A percentile compares a stretch with the other conserved stretches of the same genome.
phyloP scores from a whole-genome alignment of 2,329 filamentous ascomycete genomes.

The Ilyonectria sp. region DNA sequence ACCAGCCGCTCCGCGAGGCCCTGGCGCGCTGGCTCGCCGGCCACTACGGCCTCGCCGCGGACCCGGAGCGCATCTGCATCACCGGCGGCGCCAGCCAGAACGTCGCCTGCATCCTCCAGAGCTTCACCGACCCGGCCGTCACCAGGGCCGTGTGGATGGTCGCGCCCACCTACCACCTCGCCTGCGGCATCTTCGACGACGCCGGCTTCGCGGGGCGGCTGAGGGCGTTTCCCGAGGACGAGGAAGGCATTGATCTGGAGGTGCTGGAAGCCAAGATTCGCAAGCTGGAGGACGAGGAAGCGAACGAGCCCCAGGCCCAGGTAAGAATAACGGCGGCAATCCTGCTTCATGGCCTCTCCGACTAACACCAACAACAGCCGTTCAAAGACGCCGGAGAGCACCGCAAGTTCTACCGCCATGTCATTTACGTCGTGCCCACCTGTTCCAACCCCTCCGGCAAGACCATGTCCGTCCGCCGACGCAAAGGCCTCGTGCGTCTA shows the following conservation, averaged over 20 bases:
- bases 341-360: neutral
- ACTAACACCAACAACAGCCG: constrained; percentile 49
- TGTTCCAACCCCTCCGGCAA: constrained; percentile 91
- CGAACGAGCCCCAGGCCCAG: constrained; percentile 32
- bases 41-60: constrained; percentile 68
- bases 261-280: constrained; percentile 55
- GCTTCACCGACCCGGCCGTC: constrained; percentile 83
- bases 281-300: constrained; percentile 48
- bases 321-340: constrained; percentile 7
- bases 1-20: constrained; percentile 76
- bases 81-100: constrained; percentile 90
- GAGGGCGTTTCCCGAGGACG: constrained; percentile 81
- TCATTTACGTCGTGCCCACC: constrained; percentile 91
- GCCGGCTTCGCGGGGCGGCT: constrained; percentile 79
- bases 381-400: constrained; percentile 70
- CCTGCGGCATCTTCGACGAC: constrained; percentile 88
- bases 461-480: constrained; percentile 80
- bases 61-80: constrained; percentile 78
- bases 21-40: constrained; percentile 79
- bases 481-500: constrained; percentile 79
- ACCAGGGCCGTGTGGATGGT: constrained; percentile 86
- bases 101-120: constrained; percentile 81
- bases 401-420: constrained; percentile 86
- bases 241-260: constrained; percentile 80
- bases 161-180: constrained; percentile 87